Evolutionary conservation across 352 stramenopile genomes (phyloP), one percentile per base, ranked within the genome.

Genomic region (Aphanomyces euteiches): DNA sequence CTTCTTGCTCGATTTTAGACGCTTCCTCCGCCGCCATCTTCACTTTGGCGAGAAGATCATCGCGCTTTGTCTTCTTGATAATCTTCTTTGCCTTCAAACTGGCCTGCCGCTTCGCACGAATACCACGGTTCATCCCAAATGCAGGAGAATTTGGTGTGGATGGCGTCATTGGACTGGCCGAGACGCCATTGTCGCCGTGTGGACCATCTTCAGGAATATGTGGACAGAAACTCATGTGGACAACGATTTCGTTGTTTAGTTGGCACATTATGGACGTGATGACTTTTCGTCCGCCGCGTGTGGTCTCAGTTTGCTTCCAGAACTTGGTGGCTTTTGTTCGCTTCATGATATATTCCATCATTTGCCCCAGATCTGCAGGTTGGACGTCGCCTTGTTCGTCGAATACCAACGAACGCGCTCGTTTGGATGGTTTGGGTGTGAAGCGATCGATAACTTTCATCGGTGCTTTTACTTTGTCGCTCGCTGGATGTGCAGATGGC

Each of bases 311-410:
- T 50, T 93, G 87, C 73, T 95, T 95, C 73, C 90, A 93, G 64
- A 95, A 95, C 76, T 93, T 93, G 76, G 92, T 83, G 65, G 92
- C 92, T 67, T 85, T 84, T 68, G 92, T 95, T 67, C 90, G 91
- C 63, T 81, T 82, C 82, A 92, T 92, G 79, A 95, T 88, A 69
- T 82, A 95, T 72, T 95, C 87, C 87, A 95, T 93, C 87, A 95
- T 95, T 65, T 95, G 85, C 56, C 90, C 91, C 48, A 95, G 77
- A 56, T 79, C 85, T 78, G 80, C 80, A 12, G 87, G 87, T 69
- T 93, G 85, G 64, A 93, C 92, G 74, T 93, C 85, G 72, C 87
- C 87, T 73, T 81, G 91, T 2, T 84, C 84, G 48, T 95, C 87
- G 66, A 95, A 93, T 5, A 95, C 83, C 7, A 67, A 21, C 38